Evolutionary conservation across 495 filamentous ascomycete species (phyloP).

Genomic region (Thermochaetoides thermophila): DNA sequence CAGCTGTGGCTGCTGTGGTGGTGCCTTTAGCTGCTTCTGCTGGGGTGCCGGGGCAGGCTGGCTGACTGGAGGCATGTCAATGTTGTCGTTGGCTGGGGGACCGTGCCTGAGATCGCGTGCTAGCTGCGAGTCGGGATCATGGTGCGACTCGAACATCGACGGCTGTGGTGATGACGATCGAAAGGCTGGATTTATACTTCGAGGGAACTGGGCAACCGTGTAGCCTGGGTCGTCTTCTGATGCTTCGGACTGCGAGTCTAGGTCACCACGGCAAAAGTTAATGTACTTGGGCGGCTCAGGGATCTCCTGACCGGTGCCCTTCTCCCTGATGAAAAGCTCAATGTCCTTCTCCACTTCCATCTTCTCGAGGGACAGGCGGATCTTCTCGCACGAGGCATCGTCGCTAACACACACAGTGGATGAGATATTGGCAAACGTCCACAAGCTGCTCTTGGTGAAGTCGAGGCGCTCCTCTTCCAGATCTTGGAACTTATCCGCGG

Average conservation of each 20-base stretch:
- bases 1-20: constrained; percentile 7
- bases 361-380: constrained; percentile 84
- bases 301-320: constrained; percentile 86
- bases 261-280: constrained; percentile 90
- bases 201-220: constrained; percentile 87
- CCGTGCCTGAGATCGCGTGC: constrained; percentile 46
- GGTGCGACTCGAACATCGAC: constrained; percentile 77
- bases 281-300: constrained; percentile 96
- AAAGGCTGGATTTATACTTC: constrained; percentile 89
- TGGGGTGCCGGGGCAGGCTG: no score
- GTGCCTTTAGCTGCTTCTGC: constrained; percentile 6
- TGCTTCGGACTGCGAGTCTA: constrained; percentile 64
- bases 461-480: constrained; percentile 95
- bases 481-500: constrained; percentile 99
- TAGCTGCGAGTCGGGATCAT: constrained; percentile 61
- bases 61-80: constrained; percentile 7
- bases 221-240: constrained; percentile 79
- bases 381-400: constrained; percentile 92
- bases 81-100: constrained; percentile 30
- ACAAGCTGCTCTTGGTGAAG: constrained; percentile 91
- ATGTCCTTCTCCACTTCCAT: constrained; percentile 98
- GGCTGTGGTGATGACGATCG: constrained; percentile 71
- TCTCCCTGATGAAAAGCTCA: constrained; percentile 70
- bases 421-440: constrained; percentile 95
- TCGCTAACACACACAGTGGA: constrained; percentile 99